A percentile compares a stretch with the other conserved stretches of the same genome.
phyloP scores from a whole-genome alignment of 2,329 filamentous ascomycete genomes.

The Colletotrichum ledebouriae region DNA sequence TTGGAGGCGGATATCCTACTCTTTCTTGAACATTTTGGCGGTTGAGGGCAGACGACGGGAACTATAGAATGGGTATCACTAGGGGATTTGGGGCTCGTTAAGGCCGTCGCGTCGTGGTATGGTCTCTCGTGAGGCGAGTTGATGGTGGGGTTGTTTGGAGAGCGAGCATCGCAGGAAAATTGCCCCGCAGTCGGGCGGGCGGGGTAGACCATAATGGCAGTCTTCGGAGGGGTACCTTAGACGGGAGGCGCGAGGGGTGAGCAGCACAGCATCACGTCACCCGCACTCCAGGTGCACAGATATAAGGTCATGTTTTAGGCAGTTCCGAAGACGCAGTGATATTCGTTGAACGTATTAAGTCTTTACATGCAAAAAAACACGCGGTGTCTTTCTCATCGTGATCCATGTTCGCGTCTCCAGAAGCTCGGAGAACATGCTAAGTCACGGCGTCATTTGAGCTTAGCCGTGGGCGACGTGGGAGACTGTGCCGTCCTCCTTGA shows the following conservation, averaged over 20 bases:
- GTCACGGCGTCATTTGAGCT: constrained; percentile 18
- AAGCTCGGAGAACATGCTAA: neutral
- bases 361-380: neutral
- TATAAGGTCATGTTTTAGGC: neutral
- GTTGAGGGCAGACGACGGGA: constrained; percentile 14
- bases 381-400: neutral
- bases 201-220: constrained; percentile 46
- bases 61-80: constrained; percentile 16
- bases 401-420: neutral
- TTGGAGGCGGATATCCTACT: constrained; percentile 66
- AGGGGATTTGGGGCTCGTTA: constrained; percentile 23
- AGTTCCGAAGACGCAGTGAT: neutral
- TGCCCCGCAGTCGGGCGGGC: constrained; percentile 45
- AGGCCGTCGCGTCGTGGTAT: constrained; percentile 35
- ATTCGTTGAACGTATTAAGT: constrained; percentile 10
- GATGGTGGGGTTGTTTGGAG: constrained; percentile 40
- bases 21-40: constrained; percentile 89
- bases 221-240: constrained; percentile 12
- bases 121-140: constrained; percentile 29
- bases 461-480: constrained; percentile 70
- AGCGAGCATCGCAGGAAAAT: constrained; percentile 43
- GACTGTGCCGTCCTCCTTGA: constrained; percentile 72
- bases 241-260: constrained; percentile 15
- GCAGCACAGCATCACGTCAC: constrained; percentile 32
- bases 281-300: neutral